Percentiles rank a stretch among this genome's conserved stretches.
Conservation (phyloP, 2,329 filamentous ascomycete species). For the Pestalotiopsis sp. region DNA sequence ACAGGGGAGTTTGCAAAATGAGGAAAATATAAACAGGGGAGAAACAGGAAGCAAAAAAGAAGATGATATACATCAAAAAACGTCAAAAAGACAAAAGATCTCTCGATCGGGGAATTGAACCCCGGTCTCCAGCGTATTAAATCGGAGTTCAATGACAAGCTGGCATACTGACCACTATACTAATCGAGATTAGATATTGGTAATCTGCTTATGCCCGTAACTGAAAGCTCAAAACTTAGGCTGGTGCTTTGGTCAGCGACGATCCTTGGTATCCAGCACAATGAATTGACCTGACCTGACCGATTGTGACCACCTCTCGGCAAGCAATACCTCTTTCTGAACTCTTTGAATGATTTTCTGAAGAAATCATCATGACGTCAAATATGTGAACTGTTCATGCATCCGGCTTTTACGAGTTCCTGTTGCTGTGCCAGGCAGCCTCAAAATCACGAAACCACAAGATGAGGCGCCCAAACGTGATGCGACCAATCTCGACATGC, state of each 20-base stretch:
- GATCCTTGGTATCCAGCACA: background rate
- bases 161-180: constrained; percentile 19
- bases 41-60: background rate
- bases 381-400: no score
- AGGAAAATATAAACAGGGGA: background rate
- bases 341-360: no score
- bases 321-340: no score
- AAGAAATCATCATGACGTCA: no score
- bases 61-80: background rate
- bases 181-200: constrained; percentile 10
- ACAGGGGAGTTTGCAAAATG: background rate
- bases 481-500: no score
- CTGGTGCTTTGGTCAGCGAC: background rate
- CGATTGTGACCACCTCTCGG: no score
- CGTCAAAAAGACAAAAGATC: background rate
- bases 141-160: constrained; percentile 13
- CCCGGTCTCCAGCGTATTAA: constrained; percentile 15
- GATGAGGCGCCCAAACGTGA: no score
- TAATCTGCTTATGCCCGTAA: background rate
- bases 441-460: no score
- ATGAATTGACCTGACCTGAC: no score
- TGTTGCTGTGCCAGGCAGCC: no score
- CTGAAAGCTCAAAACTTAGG: background rate
- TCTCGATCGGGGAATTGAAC: constrained; percentile 19
- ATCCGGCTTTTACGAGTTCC: no score